Conservation (phyloP, 2,329 filamentous ascomycete species). For the Apiospora koreana region DNA sequence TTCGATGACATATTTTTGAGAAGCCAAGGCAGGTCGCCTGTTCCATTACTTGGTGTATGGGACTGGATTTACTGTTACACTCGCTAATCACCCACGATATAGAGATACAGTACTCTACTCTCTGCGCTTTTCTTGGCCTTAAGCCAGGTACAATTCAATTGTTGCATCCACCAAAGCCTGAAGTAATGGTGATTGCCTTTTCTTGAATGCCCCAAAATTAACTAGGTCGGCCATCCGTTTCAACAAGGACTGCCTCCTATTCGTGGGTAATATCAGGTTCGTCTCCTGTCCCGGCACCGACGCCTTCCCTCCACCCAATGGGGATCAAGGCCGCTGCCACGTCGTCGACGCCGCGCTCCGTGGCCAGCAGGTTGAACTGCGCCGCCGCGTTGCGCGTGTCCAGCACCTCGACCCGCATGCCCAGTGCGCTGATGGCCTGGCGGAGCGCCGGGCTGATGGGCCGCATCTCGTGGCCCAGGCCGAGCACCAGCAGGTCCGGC, state of each 20-base stretch:
- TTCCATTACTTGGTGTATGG: too few species aligned
- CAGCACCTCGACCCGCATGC: conserved; percentile 83
- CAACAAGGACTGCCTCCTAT: background rate
- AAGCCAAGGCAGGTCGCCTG: too few species aligned
- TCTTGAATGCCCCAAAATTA: too few species aligned
- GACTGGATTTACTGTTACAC: too few species aligned
- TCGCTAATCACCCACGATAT: too few species aligned
- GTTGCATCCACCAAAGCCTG: too few species aligned
- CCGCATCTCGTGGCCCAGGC: conserved; percentile 73
- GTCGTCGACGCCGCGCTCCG: conserved; percentile 81
- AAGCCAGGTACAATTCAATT: too few species aligned
- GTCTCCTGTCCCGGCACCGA: conserved; percentile 36
- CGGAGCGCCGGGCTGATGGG: conserved; percentile 77
- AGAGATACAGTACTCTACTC: too few species aligned
- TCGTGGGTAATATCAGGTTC: conserved; percentile 15
- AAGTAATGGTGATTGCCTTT: too few species aligned
- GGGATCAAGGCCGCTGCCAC: conserved; percentile 88
- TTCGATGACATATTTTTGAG: background rate
- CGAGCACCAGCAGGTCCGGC: conserved; percentile 89
- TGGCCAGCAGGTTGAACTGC: conserved; percentile 94
- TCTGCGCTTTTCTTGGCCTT: too few species aligned
- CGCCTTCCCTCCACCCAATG: conserved; percentile 73
- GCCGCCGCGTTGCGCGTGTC: conserved; percentile 93
- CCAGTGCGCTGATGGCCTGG: conserved; percentile 71
- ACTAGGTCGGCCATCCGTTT: too few species aligned